Evolutionary conservation across 331 rosid genomes (phyloP).

Genomic region (Quercus lobata): DNA sequence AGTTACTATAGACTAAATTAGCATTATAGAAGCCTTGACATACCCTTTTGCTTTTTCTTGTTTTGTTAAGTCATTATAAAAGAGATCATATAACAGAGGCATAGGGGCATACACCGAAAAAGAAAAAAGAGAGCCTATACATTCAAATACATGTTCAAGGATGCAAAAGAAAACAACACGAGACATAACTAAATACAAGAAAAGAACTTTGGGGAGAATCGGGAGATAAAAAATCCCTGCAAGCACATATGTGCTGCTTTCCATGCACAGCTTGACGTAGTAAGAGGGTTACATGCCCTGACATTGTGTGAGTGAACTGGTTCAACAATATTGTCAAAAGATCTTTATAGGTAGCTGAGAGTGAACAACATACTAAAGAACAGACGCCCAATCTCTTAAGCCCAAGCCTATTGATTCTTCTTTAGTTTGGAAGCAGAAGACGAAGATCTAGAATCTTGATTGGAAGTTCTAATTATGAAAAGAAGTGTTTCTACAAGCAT

Average conservation of each 20-base stretch:
- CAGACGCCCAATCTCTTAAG: slow-evolving; percentile 13
- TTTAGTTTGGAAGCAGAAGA: slow-evolving; percentile 46
- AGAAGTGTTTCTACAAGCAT: slow-evolving; percentile 95
- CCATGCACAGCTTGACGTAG: neutral
- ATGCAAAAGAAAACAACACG: neutral
- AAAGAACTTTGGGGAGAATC: neutral
- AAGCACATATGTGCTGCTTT: neutral
- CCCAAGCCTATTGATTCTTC: slow-evolving; percentile 62
- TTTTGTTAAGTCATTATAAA: neutral
- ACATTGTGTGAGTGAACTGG: neutral
- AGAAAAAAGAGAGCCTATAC: neutral
- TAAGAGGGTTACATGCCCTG: neutral
- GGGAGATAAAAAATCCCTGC: neutral
- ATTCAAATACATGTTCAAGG: neutral
- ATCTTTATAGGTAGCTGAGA: neutral
- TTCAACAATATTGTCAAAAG: neutral
- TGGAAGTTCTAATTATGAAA: slow-evolving; percentile 74
- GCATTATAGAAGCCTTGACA: neutral
- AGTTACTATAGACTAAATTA: neutral
- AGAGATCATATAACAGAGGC: neutral
- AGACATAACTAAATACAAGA: neutral
- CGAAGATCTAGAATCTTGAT: slow-evolving; percentile 36
- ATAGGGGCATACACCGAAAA: neutral
- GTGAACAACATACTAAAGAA: neutral
- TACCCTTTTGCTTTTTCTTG: neutral